A percentile compares a stretch with the other conserved stretches of the same genome.
These are phyloP conservation scores for Clonostachys sp. DNA, from an alignment of 2,329 filamentous ascomycete species.

Conservation along the genomic window DNA sequence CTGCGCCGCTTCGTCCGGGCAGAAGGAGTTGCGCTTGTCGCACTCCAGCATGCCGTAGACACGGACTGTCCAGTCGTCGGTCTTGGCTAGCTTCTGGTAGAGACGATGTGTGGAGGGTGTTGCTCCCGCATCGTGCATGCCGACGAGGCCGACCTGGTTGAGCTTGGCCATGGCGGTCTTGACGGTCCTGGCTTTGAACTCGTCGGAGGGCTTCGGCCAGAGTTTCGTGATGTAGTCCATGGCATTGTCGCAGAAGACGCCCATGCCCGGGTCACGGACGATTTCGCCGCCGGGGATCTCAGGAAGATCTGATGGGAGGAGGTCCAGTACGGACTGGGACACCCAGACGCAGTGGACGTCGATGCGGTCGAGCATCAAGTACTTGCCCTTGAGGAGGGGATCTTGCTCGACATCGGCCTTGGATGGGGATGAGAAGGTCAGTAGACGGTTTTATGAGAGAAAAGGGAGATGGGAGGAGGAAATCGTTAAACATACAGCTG, in stretches of 20 bases:
- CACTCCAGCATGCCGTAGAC: conserved; percentile 69
- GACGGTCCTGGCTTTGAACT: conserved; percentile 50
- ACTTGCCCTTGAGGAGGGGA: conserved; percentile 45
- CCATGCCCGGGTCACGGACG: conserved; percentile 53
- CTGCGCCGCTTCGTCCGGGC: conserved; percentile 42
- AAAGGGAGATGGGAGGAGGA: neutral
- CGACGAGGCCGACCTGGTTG: conserved; percentile 62
- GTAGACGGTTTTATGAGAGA: neutral
- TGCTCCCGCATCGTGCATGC: conserved; percentile 65
- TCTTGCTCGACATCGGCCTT: conserved; percentile 52
- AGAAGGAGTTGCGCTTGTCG: conserved; percentile 58
- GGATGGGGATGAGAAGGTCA: neutral
- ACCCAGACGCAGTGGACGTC: conserved; percentile 70
- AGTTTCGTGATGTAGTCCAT: conserved; percentile 56
- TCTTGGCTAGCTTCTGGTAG: conserved; percentile 43
- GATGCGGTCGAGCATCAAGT: conserved; percentile 66
- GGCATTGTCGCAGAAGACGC: conserved; percentile 71
- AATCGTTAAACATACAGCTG: conserved; percentile 41
- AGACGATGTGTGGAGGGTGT: conserved; percentile 48
- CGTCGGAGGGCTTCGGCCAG: conserved; percentile 51
- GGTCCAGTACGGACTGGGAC: conserved; percentile 55
- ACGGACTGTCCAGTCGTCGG: conserved; percentile 52
- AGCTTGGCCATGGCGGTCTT: conserved; percentile 56
- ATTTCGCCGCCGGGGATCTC: conserved; percentile 62
- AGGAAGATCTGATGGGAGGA: conserved; percentile 47